Conservation (phyloP, 2,329 filamentous ascomycete species). For the Aureobasidium lini region DNA sequence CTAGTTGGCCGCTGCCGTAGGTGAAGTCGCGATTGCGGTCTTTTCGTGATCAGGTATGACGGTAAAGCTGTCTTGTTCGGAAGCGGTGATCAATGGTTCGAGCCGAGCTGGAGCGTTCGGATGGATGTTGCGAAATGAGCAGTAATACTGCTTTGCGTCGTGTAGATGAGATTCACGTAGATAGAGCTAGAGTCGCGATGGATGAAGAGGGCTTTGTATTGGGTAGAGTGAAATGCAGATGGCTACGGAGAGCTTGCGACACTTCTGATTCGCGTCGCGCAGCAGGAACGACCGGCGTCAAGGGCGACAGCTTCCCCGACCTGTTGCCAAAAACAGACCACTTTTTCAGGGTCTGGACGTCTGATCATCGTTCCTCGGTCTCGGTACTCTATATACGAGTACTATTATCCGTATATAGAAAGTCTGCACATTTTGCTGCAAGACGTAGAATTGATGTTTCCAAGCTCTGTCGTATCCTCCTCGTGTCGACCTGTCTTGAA, state of each 20-base stretch:
- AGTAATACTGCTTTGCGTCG: not conserved
- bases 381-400: not conserved
- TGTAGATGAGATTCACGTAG: not conserved
- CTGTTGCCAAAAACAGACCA: slow-evolving; percentile 5
- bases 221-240: not conserved
- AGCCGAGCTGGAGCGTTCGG: not conserved
- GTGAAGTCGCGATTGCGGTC: not conserved
- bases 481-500: too few relatives aligned
- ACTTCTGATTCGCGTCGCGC: slow-evolving; percentile 1
- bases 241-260: slow-evolving; percentile 6
- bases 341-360: slow-evolving; percentile 2
- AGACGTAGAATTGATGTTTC: too few relatives aligned
- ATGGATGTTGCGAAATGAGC: not conserved
- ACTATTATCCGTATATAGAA: not conserved
- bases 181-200: not conserved
- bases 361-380: not conserved
- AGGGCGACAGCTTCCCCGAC: slow-evolving; percentile 4
- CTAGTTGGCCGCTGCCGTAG: not conserved
- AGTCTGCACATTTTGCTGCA: too few relatives aligned
- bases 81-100: not conserved
- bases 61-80: slow-evolving; percentile 4
- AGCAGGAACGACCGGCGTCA: slow-evolving; percentile 10
- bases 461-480: too few relatives aligned
- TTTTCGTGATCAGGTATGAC: not conserved
- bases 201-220: not conserved